Conservation (phyloP, 208 protist genomes). For the Acanthamoeba castellanii region DNA sequence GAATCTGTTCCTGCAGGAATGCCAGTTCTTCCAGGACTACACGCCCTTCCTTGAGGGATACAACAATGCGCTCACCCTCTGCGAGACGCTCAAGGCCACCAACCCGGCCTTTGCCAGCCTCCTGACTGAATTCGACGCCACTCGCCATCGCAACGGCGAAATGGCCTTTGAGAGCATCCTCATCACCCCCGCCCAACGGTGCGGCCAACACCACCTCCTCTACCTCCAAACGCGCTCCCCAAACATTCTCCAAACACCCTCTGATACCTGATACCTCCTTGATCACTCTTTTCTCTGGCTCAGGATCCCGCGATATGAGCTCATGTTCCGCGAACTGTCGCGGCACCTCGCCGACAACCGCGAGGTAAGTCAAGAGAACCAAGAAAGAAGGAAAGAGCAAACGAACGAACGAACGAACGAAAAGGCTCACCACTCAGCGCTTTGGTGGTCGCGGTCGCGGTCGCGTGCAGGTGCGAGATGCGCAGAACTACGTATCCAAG, state of each 20-base stretch:
- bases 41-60: not conserved
- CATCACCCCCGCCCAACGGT: not conserved
- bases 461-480: not conserved
- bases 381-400: no score
- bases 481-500: not conserved
- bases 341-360: not conserved
- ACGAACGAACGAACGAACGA: no score
- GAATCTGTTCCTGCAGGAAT: not conserved
- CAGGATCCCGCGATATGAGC: not conserved
- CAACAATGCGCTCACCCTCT: not conserved
- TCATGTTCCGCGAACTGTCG: not conserved
- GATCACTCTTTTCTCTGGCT: not conserved
- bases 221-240: no score
- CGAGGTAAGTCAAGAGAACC: not conserved
- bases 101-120: not conserved
- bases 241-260: not conserved
- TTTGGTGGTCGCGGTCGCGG: no score
- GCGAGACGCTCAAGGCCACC: not conserved
- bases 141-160: not conserved
- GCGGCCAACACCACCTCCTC: not conserved
- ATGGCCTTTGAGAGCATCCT: constrained; percentile 20
- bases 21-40: constrained; percentile 15
- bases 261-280: no score
- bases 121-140: not conserved
- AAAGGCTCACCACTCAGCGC: not conserved